These are phyloP conservation scores for Trapa incisa DNA, from an alignment of 345 rosid species.

Conservation along the genomic window DNA sequence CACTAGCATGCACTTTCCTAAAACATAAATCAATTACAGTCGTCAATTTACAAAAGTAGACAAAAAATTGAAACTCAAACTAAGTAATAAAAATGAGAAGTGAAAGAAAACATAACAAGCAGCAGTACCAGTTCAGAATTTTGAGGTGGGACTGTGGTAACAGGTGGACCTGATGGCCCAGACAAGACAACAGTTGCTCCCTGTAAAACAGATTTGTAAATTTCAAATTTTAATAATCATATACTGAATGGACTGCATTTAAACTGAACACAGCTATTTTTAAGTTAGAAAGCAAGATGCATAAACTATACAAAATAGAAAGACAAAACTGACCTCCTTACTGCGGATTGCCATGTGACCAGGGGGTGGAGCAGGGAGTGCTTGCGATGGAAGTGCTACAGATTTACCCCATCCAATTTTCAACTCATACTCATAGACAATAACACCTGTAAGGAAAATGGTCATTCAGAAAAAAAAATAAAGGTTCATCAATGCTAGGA, in stretches of 20 bases:
- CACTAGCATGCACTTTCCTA: not conserved
- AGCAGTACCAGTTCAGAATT: slow-evolving; percentile 78
- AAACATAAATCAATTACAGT: not conserved
- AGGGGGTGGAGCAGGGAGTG: slow-evolving; percentile 97
- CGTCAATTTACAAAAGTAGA: not conserved
- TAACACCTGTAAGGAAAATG: slow-evolving; percentile 49
- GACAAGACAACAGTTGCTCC: slow-evolving; percentile 87
- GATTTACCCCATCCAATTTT: slow-evolving; percentile 99
- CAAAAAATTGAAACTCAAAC: not conserved
- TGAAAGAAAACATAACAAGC: slow-evolving; percentile 2
- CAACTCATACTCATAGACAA: slow-evolving; percentile 89
- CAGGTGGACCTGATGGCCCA: slow-evolving; percentile 97
- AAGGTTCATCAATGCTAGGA: not conserved
- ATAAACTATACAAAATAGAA: not conserved
- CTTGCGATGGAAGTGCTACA: slow-evolving; percentile 98
- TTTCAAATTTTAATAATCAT: not conserved
- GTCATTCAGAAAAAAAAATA: not conserved
- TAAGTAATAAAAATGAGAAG: not conserved
- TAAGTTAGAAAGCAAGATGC: not conserved
- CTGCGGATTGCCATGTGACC: slow-evolving; percentile 99
- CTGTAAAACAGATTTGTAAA: slow-evolving; percentile 24
- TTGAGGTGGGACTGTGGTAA: slow-evolving; percentile 70
- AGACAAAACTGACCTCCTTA: slow-evolving; percentile 59
- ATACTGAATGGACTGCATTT: not conserved
- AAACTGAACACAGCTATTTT: not conserved